Percentiles rank a stretch among this genome's conserved stretches.
These are phyloP conservation scores for Nitzschia palea DNA, from an alignment of 108 stramenopile genomes.

Conservation along the genomic window DNA sequence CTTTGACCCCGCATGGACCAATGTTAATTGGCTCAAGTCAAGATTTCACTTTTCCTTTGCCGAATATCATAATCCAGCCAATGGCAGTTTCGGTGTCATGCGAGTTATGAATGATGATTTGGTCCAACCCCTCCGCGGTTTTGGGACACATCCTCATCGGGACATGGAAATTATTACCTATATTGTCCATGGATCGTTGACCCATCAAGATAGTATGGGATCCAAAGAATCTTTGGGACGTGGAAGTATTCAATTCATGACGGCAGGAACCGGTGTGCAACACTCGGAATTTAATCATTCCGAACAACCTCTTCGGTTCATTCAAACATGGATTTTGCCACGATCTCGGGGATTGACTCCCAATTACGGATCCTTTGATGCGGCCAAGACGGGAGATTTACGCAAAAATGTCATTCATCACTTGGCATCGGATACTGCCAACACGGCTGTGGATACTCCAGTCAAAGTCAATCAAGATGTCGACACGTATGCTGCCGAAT, in stretches of 20 bases:
- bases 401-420: constrained; percentile 53
- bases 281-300: constrained; percentile 73
- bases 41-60: constrained; percentile 90
- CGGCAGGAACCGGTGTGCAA: constrained; percentile 70
- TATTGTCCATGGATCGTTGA: constrained; percentile 64
- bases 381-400: not conserved
- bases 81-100: constrained; percentile 68
- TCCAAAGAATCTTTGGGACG: constrained; percentile 72
- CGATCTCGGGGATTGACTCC: constrained; percentile 47
- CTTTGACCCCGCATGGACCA: constrained; percentile 56
- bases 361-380: constrained; percentile 58
- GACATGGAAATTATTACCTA: constrained; percentile 86
- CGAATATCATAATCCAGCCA: constrained; percentile 63
- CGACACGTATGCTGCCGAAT: constrained; percentile 63
- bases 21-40: constrained; percentile 80
- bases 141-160: constrained; percentile 75
- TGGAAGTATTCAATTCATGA: constrained; percentile 81
- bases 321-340: constrained; percentile 84
- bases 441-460: constrained; percentile 28
- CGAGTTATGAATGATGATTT: constrained; percentile 87
- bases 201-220: constrained; percentile 80
- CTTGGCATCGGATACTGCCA: constrained; percentile 51
- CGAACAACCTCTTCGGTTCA: constrained; percentile 70
- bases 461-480: constrained; percentile 74
- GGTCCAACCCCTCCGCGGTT: constrained; percentile 76